These are phyloP conservation scores for Endoconidiophora polonica DNA, from an alignment of 2,329 filamentous ascomycete genomes.

Conservation along the genomic window DNA sequence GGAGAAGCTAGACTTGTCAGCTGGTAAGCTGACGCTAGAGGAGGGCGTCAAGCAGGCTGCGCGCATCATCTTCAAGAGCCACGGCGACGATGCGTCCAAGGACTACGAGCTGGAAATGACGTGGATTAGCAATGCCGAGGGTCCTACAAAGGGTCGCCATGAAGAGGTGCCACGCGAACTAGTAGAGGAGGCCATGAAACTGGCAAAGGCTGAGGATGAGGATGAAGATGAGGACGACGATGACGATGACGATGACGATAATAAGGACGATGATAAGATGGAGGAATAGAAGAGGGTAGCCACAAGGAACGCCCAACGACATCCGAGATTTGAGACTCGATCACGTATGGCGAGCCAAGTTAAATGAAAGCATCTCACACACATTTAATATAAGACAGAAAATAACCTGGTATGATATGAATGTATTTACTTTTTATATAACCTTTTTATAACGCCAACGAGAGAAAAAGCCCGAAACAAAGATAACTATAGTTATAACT, in stretches of 20 bases:
- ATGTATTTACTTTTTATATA: too few relatives aligned
- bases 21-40: constrained; percentile 58
- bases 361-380: too few relatives aligned
- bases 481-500: neutral
- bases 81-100: constrained; percentile 99
- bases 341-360: neutral
- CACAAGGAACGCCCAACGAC: neutral
- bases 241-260: constrained; percentile 38
- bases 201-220: constrained; percentile 81
- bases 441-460: too few relatives aligned
- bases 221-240: constrained; percentile 44
- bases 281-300: constrained; percentile 45
- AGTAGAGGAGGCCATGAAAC: constrained; percentile 76
- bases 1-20: constrained; percentile 84
- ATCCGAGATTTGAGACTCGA: neutral
- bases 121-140: constrained; percentile 75
- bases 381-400: neutral
- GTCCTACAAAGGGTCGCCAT: constrained; percentile 83
- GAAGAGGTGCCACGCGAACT: constrained; percentile 85
- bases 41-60: constrained; percentile 94
- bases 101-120: constrained; percentile 99
- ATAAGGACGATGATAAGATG: constrained; percentile 61
- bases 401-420: neutral
- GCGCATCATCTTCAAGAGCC: constrained; percentile 89
- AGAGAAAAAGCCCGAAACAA: neutral